A percentile compares a stretch with the other conserved stretches of the same genome.
phyloP scores from a whole-genome alignment of 306 rosid species.

The Fragaria vesca region DNA sequence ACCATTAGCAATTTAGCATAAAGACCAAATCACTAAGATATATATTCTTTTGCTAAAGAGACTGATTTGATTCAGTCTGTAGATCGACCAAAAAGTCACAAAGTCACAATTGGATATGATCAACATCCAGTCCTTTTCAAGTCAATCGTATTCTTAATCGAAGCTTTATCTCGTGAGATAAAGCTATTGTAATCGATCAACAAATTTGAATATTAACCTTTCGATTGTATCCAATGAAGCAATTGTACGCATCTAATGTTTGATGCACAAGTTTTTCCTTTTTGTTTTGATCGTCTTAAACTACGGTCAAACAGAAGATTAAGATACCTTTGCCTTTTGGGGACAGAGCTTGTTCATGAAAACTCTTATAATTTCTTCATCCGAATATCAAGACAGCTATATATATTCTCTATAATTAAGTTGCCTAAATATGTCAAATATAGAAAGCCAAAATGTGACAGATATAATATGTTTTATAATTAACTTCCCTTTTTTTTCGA shows the following conservation, averaged over 20 bases:
- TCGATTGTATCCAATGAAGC: conserved; percentile 28
- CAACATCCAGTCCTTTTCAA: conserved; percentile 19
- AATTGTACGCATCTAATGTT: conserved; percentile 11
- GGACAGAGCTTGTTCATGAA: conserved; percentile 1
- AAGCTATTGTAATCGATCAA: conserved; percentile 15
- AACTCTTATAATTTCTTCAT: conserved; percentile 8
- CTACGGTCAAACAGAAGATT: neutral
- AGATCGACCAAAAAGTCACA: conserved; percentile 1
- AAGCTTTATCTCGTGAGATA: conserved; percentile 16
- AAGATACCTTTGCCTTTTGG: conserved; percentile 15
- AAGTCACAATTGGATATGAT: conserved; percentile 22
- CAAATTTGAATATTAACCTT: conserved; percentile 24
- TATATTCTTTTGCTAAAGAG: conserved; percentile 6
- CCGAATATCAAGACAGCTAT: conserved; percentile 2
- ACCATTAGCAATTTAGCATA: no score
- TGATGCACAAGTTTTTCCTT: conserved; percentile 15
- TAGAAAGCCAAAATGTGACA: no score
- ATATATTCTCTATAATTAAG: neutral
- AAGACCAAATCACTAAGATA: conserved; percentile 3
- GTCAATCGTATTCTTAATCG: conserved; percentile 14
- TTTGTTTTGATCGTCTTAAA: conserved; percentile 17
- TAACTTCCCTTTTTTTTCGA: neutral
- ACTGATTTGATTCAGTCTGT: conserved; percentile 3
- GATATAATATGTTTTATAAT: neutral
- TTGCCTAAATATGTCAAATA: conserved; percentile 7